Evolutionary conservation across 129 eudicot genomes (phyloP).

Genomic region (Centrapalus pauciflorus): DNA sequence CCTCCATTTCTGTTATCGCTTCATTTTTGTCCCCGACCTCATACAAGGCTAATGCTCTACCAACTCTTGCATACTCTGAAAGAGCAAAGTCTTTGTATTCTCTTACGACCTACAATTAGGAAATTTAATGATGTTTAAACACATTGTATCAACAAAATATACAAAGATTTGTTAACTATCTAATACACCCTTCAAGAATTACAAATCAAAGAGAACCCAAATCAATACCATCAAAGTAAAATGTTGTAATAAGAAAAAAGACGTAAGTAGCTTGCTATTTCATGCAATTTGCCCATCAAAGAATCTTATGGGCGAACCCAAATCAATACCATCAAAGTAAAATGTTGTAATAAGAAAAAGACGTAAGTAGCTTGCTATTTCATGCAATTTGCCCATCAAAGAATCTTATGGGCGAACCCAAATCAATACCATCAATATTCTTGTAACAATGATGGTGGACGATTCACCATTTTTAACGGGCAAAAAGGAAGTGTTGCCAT

Average conservation of each 20-base stretch:
- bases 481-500: no score
- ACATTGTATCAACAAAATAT: neutral
- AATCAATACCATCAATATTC: neutral
- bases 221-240: no score
- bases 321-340: no score
- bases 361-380: no score
- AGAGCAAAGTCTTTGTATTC: constrained; percentile 58
- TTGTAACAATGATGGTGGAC: neutral
- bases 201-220: neutral
- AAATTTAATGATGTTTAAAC: neutral
- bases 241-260: no score
- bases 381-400: no score
- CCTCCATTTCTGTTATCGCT: constrained; percentile 60
- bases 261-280: no score
- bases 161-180: neutral
- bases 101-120: constrained; percentile 33
- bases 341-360: no score
- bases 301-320: no score
- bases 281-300: no score
- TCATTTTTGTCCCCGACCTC: constrained; percentile 59
- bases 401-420: neutral
- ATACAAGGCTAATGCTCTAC: constrained; percentile 51
- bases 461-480: neutral
- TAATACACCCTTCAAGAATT: neutral
- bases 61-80: constrained; percentile 58